Evolutionary conservation across 148 eudicot genomes (phyloP).

Genomic region (Euryodendron excelsum): DNA sequence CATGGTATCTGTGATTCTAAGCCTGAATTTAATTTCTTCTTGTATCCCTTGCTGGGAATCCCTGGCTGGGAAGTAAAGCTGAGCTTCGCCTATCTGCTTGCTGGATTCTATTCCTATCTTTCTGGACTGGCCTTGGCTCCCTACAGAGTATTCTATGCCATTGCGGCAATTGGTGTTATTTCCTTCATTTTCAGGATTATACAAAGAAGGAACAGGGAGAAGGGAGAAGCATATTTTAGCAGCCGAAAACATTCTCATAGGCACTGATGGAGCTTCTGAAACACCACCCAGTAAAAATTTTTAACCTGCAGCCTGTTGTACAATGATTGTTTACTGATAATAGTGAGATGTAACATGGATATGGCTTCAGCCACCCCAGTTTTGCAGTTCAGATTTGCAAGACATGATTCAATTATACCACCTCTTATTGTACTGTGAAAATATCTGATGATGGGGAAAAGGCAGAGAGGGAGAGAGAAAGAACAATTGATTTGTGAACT

Average conservation of each 20-base stretch:
- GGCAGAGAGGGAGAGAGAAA: background rate
- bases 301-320: constrained; percentile 1
- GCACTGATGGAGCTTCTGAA: constrained; percentile 32
- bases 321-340: constrained; percentile 3
- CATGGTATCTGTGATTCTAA: constrained; percentile 83
- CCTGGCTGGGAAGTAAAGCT: constrained; percentile 53
- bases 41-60: constrained; percentile 44
- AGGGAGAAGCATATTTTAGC: constrained; percentile 61
- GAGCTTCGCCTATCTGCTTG: constrained; percentile 72
- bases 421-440: background rate
- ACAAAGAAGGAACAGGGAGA: constrained; percentile 61
- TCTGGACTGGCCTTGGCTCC: constrained; percentile 76
- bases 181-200: constrained; percentile 67
- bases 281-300: background rate
- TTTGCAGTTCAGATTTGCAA: constrained; percentile 19
- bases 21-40: constrained; percentile 71
- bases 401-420: background rate
- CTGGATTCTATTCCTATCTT: constrained; percentile 70
- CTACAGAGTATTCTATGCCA: constrained; percentile 67
- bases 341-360: constrained; percentile 16
- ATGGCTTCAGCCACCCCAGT: constrained; percentile 19
- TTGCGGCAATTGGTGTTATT: constrained; percentile 72
- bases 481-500: background rate
- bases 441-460: too few species aligned
- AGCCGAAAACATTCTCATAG: constrained; percentile 81